Percentiles rank a stretch among this genome's conserved stretches.
Evolutionary conservation across 768 basidiomycete genomes (phyloP).

Genomic region (Serendipita indica): DNA sequence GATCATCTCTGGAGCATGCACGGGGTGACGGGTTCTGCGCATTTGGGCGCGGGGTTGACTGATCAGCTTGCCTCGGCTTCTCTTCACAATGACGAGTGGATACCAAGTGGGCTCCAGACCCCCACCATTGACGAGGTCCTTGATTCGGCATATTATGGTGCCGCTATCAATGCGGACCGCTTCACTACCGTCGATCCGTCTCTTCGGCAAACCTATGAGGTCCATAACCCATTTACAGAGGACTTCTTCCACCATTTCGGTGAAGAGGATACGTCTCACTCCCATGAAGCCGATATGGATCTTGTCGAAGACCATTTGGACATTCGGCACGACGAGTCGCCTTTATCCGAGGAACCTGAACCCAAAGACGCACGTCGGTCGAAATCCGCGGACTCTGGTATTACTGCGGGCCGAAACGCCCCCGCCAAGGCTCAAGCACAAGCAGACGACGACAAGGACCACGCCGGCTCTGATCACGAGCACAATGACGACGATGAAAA

Average conservation of each 20-base stretch:
- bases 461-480: neutral
- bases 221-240: constrained; percentile 5
- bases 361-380: neutral
- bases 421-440: neutral
- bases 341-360: neutral
- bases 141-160: neutral
- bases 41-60: constrained; percentile 1
- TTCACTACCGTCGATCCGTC: neutral
- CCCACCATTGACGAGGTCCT: neutral
- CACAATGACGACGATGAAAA: neutral
- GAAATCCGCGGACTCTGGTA: neutral
- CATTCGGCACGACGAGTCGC: neutral
- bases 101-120: neutral
- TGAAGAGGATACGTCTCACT: neutral
- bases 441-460: neutral
- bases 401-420: neutral
- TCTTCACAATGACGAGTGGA: neutral
- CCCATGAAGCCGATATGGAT: constrained; percentile 3
- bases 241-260: neutral
- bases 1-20: constrained; percentile 3
- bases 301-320: neutral
- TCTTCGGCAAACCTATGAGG: neutral
- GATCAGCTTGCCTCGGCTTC: neutral
- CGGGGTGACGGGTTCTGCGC: neutral
- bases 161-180: neutral